phyloP scores from a whole-genome alignment of 129 eudicot species.

The Lactuca saligna region DNA sequence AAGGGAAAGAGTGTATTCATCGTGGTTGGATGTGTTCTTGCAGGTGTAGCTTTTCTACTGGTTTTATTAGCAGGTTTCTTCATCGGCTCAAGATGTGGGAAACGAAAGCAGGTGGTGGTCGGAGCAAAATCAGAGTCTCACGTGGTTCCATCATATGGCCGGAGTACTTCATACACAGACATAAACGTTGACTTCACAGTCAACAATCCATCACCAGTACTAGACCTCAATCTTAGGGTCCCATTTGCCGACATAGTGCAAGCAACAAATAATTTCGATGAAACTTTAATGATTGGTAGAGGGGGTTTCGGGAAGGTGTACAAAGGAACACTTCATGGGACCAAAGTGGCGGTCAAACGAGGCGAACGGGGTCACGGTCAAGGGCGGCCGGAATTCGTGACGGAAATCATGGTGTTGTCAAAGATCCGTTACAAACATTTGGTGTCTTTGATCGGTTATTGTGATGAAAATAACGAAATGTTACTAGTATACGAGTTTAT shows the following conservation, averaged over 20 bases:
- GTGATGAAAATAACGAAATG: conserved; percentile 63
- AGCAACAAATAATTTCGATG: conserved; percentile 50
- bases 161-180: conserved; percentile 33
- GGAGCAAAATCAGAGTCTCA: neutral
- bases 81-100: conserved; percentile 24
- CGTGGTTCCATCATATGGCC: conserved; percentile 24
- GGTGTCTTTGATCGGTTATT: conserved; percentile 69
- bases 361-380: too few relatives aligned
- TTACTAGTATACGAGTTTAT: conserved; percentile 34
- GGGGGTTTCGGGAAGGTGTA: too few relatives aligned
- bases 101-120: neutral
- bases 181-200: conserved; percentile 24
- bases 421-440: conserved; percentile 58
- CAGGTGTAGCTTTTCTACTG: conserved; percentile 33
- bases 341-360: too few relatives aligned
- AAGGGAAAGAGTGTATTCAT: neutral
- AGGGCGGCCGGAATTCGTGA: too few relatives aligned
- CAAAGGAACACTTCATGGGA: too few relatives aligned
- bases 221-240: conserved; percentile 43
- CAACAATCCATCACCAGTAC: conserved; percentile 25
- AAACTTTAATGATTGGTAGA: conserved; percentile 43
- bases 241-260: conserved; percentile 40
- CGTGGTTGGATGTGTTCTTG: conserved; percentile 40
- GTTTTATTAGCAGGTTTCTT: conserved; percentile 30
- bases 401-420: conserved; percentile 34